Base-by-base conservation (phyloP, 2,329 filamentous ascomycete species). In the Parascedosporium putredinis region DNA sequence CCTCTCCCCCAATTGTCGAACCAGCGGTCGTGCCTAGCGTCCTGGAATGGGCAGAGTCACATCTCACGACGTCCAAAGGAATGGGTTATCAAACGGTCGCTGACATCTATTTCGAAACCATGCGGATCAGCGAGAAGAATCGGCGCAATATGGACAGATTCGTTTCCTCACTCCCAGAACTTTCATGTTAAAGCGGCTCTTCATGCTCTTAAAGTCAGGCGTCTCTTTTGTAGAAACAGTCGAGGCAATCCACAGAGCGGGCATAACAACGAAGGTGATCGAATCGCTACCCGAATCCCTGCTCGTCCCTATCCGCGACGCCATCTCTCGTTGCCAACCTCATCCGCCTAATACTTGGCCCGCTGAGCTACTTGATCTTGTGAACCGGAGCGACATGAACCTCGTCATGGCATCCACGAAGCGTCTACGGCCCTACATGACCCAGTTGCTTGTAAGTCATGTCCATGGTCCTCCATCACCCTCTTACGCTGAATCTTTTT, bases 271-370 rank as follows among this genome's bases (percentile, higher is more conserved):
- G 8, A 71, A 76, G 22, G 69, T 90, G 45, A 74, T 97, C 14
- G 87, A 95, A 54, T 89, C 86, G 1, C 70, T 97, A 1, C 91
- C 93, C 2, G 88, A 95, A 64, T 82, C 87, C 23, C 74, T 96
- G n/a, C 76, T 86, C 49, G 79, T 84, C 2, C 85, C 87, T 0
- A 71, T 97, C 12, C 84, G 85, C 60, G 90, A 97, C 66, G 82
- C 84, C 4, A 88, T 97, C 36, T 78, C 83, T n/a, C 76, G 81
- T 54, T 95, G 88, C 55, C 90, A 95, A 62, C 78, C 81, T n/a
- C 78, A 81, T 52, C 91, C 91, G 16, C 87, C 89, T 8, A 76
- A 82, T 0, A 78, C 75, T 1, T 97, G 91, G 89, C 74, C 78
- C 12, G 74, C 75, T 38, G 75, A 79, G 1, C 69, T 95, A 5